Base-by-base conservation (phyloP, 306 rosid species). In the Quillaja saponaria region DNA sequence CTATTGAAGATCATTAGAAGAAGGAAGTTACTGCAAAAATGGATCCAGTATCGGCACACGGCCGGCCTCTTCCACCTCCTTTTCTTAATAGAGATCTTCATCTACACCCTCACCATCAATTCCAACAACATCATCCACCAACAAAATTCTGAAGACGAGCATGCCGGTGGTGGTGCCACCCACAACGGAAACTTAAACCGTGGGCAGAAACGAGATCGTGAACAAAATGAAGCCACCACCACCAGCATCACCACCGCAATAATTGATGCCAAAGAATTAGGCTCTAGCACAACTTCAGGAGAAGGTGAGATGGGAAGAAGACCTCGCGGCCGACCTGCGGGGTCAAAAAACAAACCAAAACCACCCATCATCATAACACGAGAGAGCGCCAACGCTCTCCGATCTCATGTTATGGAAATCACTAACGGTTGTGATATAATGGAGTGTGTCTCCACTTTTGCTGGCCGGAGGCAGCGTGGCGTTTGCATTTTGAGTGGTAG, bases 291-390 rank as follows among this genome's bases (percentile, higher is more conserved):
- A 0, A 59, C 51, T 0, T 69, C 73, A 10, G 84, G 72, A 48
- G 74, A 60, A 3, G 69, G 69, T 0, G 90, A 84, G 70, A 83
- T 74, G 47, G 33, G 51, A 0, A 81, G 96, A 50, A 55, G 96
- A 40, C 96, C 98, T 0, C 69, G 98, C 1, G 98, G 98, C 2
- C 67, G 98, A 15, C 98, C 98, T 0, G 79, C 96, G 0, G 98
- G 98, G 0, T 88, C 98, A 0, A 92, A 84, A 51, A 92, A 92
- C 84, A 92, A 88, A 77, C 90, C 95, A 0, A 92, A 88, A 38
- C 95, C 98, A 0, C 96, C 98, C 3, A 91, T 88, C 78, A 86
- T 91, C 53, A 91, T 91, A 55, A 92, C 96, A 0, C 59, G 95
- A 1, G 98, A 88, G 20, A 88, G 96, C 69, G 96, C 98, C 8